Percentiles rank a stretch among this genome's conserved stretches.
Conservation (phyloP, 2,329 filamentous ascomycete genomes). For the Phialophora verrucosa region DNA sequence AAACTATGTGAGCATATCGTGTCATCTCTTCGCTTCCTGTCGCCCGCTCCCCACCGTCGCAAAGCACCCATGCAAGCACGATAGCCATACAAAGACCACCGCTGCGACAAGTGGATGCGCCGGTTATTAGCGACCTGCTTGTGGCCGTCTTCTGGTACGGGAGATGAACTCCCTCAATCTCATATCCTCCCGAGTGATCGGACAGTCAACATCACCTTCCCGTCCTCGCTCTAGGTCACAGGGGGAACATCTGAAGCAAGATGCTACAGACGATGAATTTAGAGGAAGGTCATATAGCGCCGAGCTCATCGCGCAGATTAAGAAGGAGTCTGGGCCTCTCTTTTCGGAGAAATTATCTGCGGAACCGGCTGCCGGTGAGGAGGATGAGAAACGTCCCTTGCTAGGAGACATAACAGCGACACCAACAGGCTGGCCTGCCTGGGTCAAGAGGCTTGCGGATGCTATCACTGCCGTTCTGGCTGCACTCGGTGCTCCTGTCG, state of each 20-base stretch:
- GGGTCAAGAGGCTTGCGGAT: constrained; percentile 73
- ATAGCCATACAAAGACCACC: constrained; percentile 13
- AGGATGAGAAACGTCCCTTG: constrained; percentile 64
- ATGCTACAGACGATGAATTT: constrained; percentile 44
- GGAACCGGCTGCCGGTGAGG: constrained; percentile 39
- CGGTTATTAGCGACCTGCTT: constrained; percentile 5
- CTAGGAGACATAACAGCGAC: constrained; percentile 36
- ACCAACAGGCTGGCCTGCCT: constrained; percentile 52
- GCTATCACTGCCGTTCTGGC: constrained; percentile 78
- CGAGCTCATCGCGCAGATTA: constrained; percentile 45
- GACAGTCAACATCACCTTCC: constrained; percentile 59
- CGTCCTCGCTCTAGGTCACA: constrained; percentile 62
- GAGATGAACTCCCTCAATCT: constrained; percentile 95
- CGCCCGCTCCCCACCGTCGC: constrained; percentile 20
- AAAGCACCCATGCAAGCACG: constrained; percentile 23
- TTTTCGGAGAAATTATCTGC: constrained; percentile 40
- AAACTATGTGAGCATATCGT: constrained; percentile 26
- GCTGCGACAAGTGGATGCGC: constrained; percentile 15
- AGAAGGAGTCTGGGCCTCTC: constrained; percentile 42
- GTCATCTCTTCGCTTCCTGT: constrained; percentile 14
- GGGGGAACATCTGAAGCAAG: constrained; percentile 50
- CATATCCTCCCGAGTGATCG: constrained; percentile 80
- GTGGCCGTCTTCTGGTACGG: constrained; percentile 21
- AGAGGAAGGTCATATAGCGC: constrained; percentile 53
- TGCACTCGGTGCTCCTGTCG: constrained; percentile 76